Evolutionary conservation across 1,284 basidiomycete genomes (phyloP).

Genomic region (Ustilago shanxiensis): DNA sequence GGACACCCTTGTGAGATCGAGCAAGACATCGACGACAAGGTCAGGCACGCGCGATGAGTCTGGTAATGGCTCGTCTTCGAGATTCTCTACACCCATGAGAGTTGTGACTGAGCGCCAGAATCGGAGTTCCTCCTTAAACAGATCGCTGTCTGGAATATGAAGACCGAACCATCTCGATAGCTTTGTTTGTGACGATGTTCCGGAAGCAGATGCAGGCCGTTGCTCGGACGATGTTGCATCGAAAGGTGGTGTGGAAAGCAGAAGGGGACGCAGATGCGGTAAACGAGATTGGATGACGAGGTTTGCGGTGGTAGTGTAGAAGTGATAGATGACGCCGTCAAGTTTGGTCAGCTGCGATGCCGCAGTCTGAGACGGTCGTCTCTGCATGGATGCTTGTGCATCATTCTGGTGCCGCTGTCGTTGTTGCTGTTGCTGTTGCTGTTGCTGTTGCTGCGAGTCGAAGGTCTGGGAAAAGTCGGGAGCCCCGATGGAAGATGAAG

Average conservation of each 20-base stretch:
- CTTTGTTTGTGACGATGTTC: constrained; percentile 21
- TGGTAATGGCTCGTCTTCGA: neutral
- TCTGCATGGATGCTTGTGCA: constrained; percentile 18
- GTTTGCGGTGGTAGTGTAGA: constrained; percentile 69
- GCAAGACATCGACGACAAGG: constrained; percentile 68
- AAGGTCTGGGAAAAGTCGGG: constrained; percentile 18
- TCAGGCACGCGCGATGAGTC: constrained; percentile 52
- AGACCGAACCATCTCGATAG: constrained; percentile 69
- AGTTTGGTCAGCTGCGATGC: constrained; percentile 47
- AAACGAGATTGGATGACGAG: constrained; percentile 67
- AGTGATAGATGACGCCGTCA: constrained; percentile 65
- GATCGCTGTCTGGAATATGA: constrained; percentile 67
- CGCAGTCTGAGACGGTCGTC: constrained; percentile 18
- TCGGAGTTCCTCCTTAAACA: constrained; percentile 68
- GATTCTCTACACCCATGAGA: constrained; percentile 23
- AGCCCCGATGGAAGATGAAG: constrained; percentile 26
- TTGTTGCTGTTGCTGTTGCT: neutral
- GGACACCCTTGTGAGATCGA: constrained; percentile 59
- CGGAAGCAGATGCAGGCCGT: constrained; percentile 1
- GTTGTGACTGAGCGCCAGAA: constrained; percentile 64
- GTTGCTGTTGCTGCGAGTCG: constrained; percentile 18
- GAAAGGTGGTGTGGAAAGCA: constrained; percentile 31
- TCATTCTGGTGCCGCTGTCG: constrained; percentile 9
- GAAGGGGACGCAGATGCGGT: constrained; percentile 40
- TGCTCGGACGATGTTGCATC: constrained; percentile 9